Evolutionary conservation across 2,329 filamentous ascomycete genomes (phyloP).

Genomic region (Hymenoscyphus occultus): DNA sequence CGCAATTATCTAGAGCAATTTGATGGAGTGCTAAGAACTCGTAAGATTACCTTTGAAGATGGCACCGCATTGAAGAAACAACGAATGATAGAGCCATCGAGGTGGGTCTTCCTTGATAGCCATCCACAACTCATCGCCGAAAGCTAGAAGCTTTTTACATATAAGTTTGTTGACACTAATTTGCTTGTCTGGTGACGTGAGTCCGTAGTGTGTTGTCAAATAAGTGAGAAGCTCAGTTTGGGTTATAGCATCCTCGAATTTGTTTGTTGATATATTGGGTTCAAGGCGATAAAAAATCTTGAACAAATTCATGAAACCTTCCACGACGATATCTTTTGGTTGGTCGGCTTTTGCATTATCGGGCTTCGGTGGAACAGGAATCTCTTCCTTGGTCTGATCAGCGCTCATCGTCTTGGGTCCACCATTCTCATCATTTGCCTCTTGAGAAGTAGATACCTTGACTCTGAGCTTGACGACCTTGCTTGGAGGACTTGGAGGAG

Average conservation of each 20-base stretch:
- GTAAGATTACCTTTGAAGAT: not conserved
- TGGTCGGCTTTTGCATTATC: not conserved
- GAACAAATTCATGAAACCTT: not conserved
- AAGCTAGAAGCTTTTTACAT: not conserved
- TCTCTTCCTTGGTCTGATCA: not conserved
- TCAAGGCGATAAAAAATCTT: not conserved
- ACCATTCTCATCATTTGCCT: not conserved
- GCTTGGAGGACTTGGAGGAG: not conserved
- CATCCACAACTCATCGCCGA: not conserved
- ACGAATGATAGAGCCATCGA: not conserved
- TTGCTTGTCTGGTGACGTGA: not conserved
- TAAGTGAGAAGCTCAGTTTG: not conserved
- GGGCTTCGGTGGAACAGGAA: not conserved
- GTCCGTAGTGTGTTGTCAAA: not conserved
- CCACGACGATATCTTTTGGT: not conserved
- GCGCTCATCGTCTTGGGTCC: not conserved
- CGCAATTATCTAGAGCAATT: too few relatives aligned
- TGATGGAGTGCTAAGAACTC: too few relatives aligned
- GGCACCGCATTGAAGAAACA: not conserved
- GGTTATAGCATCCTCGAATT: not conserved
- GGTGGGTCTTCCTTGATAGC: not conserved
- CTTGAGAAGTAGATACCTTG: not conserved
- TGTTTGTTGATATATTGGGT: not conserved
- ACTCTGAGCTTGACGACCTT: too few relatives aligned
- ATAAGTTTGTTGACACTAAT: not conserved